Base-by-base conservation (phyloP, 2,329 filamentous ascomycete species). In the Shiraia bambusicola region DNA sequence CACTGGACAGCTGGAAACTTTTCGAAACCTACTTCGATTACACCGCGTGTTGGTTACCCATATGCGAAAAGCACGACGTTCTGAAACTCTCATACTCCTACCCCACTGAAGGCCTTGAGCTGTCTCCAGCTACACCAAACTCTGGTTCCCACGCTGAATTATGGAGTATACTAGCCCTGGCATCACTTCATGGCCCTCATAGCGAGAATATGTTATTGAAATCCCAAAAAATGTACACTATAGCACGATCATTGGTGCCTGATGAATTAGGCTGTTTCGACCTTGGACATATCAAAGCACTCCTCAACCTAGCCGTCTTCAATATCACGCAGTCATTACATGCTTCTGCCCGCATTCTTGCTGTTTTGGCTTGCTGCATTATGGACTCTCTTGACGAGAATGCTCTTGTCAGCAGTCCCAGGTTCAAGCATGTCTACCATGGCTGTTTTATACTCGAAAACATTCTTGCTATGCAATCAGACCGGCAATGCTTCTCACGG, bases 11-110 rank as follows among this genome's bases (percentile, higher is more conserved):
- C 59, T 82, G 75, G 71, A 72, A 76, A 2, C 73, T 90, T 3
- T 69, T 90, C 28, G 84, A 89, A 51, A 76, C 86, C 4, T 90
- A 88, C 61, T 86, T 88, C 45, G 80, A 84, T 1, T 88, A 87
- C 54, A 87, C 83, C 0, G 84, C 90, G 61, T 82, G 79, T 38
- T 91, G 87, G 87, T 75, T 91, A 17, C 87, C 87, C 0, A 82
- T 91, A 17, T 72, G 85, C 9, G 83, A 88, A 49, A 85, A 83
- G 48, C 78, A 84, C 34, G 76, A 78, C 29, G 70, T 87, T 4
- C 70, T 84, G 22, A 77, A 76, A 17, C 69, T 75, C 3, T 78
- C 76, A n/a, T 82, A 81, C 54, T 70, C 74, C 6, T 80, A 79
- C 54, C 73, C 75, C 32, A 35, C 74, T 54, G 42, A 73, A 61